Evolutionary conservation across 805 yeast genomes (phyloP), one percentile per base, ranked within the genome.

Genomic region (Lachancea thermotolerans): DNA sequence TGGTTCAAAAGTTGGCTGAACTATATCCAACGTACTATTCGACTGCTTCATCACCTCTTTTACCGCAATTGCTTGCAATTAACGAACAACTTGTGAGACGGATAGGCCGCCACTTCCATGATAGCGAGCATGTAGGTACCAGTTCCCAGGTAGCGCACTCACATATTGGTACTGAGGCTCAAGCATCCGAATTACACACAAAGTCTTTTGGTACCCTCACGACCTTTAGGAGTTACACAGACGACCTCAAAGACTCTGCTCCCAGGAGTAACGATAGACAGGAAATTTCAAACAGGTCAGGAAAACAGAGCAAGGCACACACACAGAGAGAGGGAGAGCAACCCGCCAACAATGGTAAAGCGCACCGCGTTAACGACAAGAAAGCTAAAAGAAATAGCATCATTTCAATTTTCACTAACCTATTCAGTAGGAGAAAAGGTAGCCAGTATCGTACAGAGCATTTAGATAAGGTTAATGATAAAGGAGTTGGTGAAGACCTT

Each of bases 151-250:
- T 4, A 21, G 6, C 25, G 25, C 25, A 21, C 6, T 4, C 4
- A 21, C 25, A 21, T 7, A 4, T 21, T 21, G 25, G 7, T 21
- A 21, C 7, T 7, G 7, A 21, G 4, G 7, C 21, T 28, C 34
- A 35, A 3, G 25, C 44, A 16, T 40, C 40, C 6, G 52, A 49
- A 29, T 53, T 50, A 36, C 57, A 51, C 35, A 45, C 51, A n/a
- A 52, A 49, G 41, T 60, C 66, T 9, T 59, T 54, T 47, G 60
- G 60, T 9, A 61, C 64, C 14, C 59, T 60, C 18, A 60, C 65
- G 9, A 62, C 65, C 1, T 60, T 59, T 37, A 54, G 65, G 48
- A 62, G 65, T 46, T 43, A 56, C 49, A 46, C 41, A 2, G 59
- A 61, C 43, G 65, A 60, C 44, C 31, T 56, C 14, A 53, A 54